These are phyloP conservation scores for Ormosia semicastrata DNA, from an alignment of 306 rosid genomes.

Conservation along the genomic window DNA sequence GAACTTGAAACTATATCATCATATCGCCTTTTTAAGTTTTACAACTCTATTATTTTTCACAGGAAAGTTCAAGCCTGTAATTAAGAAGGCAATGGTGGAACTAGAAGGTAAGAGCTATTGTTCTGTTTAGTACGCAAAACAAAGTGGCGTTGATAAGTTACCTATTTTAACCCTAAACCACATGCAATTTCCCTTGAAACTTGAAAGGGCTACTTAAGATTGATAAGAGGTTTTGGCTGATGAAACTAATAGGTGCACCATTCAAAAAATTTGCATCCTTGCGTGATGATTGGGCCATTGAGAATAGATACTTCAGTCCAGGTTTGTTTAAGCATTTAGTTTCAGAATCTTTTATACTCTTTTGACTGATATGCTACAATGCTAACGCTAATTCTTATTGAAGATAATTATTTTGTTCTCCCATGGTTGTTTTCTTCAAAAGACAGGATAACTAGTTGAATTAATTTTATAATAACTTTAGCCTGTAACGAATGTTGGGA, in stretches of 20 bases:
- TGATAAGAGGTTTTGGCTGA: not conserved
- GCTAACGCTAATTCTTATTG: not conserved
- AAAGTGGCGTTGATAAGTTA: too few species aligned
- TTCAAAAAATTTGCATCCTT: not conserved
- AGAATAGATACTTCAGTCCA: not conserved
- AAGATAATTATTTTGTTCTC: not conserved
- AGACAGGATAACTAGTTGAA: too few species aligned
- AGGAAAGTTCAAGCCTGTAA: slow-evolving; percentile 16
- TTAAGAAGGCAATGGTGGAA: slow-evolving; percentile 15
- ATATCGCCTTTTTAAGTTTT: not conserved
- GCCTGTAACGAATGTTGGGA: not conserved
- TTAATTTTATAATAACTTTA: too few species aligned
- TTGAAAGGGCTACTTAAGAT: too few species aligned
- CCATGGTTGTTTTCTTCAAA: not conserved
- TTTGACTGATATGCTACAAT: not conserved
- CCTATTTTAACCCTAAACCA: too few species aligned
- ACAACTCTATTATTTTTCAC: not conserved
- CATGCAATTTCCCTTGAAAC: too few species aligned
- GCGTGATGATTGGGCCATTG: not conserved
- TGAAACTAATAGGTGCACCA: not conserved
- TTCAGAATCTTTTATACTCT: not conserved
- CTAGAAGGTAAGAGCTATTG: not conserved
- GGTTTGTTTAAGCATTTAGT: not conserved
- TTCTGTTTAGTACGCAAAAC: too few species aligned
- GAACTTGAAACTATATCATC: not conserved